These are phyloP conservation scores for Chytriomyces confervae DNA, from an alignment of 192 early-diverging fungal genomes.

Conservation along the genomic window DNA sequence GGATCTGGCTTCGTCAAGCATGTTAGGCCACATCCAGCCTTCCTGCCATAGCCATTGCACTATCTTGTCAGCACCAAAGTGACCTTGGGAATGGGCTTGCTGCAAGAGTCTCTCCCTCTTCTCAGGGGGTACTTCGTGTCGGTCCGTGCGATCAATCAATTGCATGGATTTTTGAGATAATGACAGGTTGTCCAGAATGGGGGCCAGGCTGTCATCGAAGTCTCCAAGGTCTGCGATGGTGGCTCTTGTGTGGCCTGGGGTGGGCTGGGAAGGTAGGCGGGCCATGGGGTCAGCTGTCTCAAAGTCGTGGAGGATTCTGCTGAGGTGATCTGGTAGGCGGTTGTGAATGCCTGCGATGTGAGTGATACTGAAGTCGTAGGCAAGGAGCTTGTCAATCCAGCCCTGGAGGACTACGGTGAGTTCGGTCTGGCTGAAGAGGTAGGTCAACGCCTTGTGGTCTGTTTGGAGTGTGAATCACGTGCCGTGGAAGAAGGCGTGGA, in stretches of 20 bases:
- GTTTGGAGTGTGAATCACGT: background rate
- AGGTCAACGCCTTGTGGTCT: constrained; percentile 7
- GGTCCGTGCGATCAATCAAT: background rate
- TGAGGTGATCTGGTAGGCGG: background rate
- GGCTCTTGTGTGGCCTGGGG: background rate
- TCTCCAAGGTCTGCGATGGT: background rate
- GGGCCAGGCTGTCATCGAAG: background rate
- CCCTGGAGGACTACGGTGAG: background rate
- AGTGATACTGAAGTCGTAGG: background rate
- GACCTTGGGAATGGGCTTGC: background rate
- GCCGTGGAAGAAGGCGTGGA: background rate
- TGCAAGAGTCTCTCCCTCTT: background rate
- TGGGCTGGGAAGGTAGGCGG: background rate
- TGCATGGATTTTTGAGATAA: background rate
- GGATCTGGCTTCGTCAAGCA: background rate
- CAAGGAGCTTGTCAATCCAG: constrained; percentile 8
- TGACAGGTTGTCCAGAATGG: background rate
- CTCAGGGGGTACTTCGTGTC: background rate
- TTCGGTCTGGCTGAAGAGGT: background rate
- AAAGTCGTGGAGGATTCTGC: constrained; percentile 3
- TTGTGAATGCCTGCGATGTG: constrained; percentile 1
- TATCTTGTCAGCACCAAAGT: background rate
- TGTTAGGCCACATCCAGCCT: background rate
- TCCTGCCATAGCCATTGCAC: background rate
- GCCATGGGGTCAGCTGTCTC: background rate